phyloP scores from a whole-genome alignment of 2,329 filamentous ascomycete genomes.

The Magnaporthiopsis rhizophila region DNA sequence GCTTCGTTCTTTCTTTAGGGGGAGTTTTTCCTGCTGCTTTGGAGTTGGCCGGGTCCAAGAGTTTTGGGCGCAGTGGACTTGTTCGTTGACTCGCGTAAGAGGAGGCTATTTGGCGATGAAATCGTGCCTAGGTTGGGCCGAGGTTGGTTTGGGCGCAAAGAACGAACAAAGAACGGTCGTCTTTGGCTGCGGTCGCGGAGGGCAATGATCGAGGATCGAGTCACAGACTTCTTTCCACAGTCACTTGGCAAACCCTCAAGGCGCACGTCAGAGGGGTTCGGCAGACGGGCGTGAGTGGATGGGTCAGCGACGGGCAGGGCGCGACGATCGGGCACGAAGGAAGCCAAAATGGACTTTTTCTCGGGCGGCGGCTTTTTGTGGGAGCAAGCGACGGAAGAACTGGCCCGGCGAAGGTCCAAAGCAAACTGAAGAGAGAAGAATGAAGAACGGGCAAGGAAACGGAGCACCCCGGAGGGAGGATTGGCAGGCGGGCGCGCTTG shows the following conservation, averaged over 20 bases:
- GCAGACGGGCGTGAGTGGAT: constrained; percentile 1
- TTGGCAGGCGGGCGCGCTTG: constrained; percentile 8
- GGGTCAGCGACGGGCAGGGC: not conserved
- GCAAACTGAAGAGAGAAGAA: constrained; percentile 7
- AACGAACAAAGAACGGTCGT: not conserved
- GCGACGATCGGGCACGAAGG: not conserved
- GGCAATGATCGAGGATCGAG: constrained; percentile 1
- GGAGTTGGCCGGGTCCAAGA: not conserved
- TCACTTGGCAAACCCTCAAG: not conserved
- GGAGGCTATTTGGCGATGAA: not conserved
- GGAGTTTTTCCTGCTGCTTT: constrained; percentile 1
- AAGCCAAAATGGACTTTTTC: not conserved
- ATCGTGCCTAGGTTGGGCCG: not conserved
- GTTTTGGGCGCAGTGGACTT: not conserved
- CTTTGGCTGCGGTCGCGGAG: not conserved
- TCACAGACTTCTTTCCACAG: constrained; percentile 7
- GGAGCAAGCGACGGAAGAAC: not conserved
- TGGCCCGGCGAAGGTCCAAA: constrained; percentile 7
- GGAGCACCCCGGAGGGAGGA: constrained; percentile 10
- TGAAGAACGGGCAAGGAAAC: constrained; percentile 6
- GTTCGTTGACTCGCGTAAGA: not conserved
- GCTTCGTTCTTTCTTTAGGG: constrained; percentile 7
- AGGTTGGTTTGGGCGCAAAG: not conserved
- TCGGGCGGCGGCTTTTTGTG: not conserved
- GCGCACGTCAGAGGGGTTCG: not conserved